A percentile compares a stretch with the other conserved stretches of the same genome.
phyloP scores from a whole-genome alignment of 2,329 filamentous ascomycete genomes.

The Dothideomycetes sp. region DNA sequence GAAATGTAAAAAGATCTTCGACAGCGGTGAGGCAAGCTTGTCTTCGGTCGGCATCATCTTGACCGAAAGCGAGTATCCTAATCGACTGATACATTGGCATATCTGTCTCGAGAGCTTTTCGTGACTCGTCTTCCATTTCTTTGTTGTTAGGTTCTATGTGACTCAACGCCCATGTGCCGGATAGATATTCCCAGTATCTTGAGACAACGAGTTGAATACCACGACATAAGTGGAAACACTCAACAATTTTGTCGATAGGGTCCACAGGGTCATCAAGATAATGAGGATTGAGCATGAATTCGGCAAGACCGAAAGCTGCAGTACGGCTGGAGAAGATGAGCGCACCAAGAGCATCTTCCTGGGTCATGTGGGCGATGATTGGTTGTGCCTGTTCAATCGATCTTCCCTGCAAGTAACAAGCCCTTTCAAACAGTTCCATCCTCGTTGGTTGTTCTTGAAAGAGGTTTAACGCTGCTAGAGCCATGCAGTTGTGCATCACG shows the following conservation, averaged over 20 bases:
- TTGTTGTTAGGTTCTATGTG: not conserved
- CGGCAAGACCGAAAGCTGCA: conserved; percentile 12
- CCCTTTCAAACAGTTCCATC: conserved; percentile 12
- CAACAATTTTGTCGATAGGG: conserved; percentile 10
- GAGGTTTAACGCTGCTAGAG: conserved; percentile 19
- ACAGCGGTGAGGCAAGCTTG: conserved; percentile 1
- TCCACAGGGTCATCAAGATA: not conserved
- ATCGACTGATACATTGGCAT: conserved; percentile 2
- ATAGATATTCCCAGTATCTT: conserved; percentile 3
- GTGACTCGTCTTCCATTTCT: not conserved
- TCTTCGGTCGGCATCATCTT: conserved; percentile 3
- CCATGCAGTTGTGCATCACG: conserved; percentile 17
- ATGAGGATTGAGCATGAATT: conserved; percentile 10
- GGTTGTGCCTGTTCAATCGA: conserved; percentile 14
- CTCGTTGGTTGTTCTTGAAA: not conserved
- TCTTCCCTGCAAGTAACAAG: conserved; percentile 13
- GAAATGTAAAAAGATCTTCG: conserved; percentile 8
- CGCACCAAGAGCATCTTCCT: conserved; percentile 12
- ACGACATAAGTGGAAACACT: conserved; percentile 9
- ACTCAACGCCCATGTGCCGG: not conserved
- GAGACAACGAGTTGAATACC: conserved; percentile 7
- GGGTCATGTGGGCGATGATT: conserved; percentile 4
- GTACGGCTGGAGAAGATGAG: conserved; percentile 16
- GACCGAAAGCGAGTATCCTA: not conserved
- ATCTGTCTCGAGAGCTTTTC: not conserved